phyloP scores from a whole-genome alignment of 2,329 filamentous ascomycete genomes.

The Fusarium poae region DNA sequence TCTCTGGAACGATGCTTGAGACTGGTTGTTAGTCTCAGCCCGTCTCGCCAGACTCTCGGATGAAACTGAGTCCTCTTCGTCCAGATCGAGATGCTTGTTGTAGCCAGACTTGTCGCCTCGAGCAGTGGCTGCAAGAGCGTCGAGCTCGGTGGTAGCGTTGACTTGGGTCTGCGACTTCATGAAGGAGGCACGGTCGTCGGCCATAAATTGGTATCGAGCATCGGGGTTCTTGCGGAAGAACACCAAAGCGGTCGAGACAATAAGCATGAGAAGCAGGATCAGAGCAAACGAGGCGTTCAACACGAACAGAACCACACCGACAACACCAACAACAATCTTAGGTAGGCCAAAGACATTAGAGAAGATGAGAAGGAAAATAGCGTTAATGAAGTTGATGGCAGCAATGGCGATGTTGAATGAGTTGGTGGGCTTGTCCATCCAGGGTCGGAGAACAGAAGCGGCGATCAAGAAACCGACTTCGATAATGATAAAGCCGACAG shows the following conservation, averaged over 20 bases:
- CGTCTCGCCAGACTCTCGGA: conserved; percentile 57
- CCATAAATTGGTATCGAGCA: conserved; percentile 95
- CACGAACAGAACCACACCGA: conserved; percentile 91
- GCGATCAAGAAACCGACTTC: conserved; percentile 83
- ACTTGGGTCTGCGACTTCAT: conserved; percentile 95
- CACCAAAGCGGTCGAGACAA: conserved; percentile 71
- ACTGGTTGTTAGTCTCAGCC: conserved; percentile 50
- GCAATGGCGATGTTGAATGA: conserved; percentile 95
- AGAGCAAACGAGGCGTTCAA: conserved; percentile 87
- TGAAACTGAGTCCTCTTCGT: conserved; percentile 59
- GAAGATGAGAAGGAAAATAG: conserved; percentile 90
- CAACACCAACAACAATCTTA: conserved; percentile 83
- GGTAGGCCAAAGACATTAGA: conserved; percentile 88
- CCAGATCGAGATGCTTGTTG: conserved; percentile 60
- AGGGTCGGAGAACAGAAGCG: conserved; percentile 85
- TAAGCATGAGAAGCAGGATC: conserved; percentile 84
- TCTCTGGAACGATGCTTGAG: conserved; percentile 52
- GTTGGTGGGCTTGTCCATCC: conserved; percentile 99
- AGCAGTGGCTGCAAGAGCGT: conserved; percentile 89
- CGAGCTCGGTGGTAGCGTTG: conserved; percentile 82
- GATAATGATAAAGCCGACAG: conserved; percentile 84
- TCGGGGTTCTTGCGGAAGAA: conserved; percentile 95
- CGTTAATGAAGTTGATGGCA: conserved; percentile 89
- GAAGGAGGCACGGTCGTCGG: conserved; percentile 94
- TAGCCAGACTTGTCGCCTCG: conserved; percentile 79